Evolutionary conservation across 2,329 filamentous ascomycete genomes (phyloP), one percentile per base, ranked within the genome.

Genomic region (Dothidotthia symphoricarpi): DNA sequence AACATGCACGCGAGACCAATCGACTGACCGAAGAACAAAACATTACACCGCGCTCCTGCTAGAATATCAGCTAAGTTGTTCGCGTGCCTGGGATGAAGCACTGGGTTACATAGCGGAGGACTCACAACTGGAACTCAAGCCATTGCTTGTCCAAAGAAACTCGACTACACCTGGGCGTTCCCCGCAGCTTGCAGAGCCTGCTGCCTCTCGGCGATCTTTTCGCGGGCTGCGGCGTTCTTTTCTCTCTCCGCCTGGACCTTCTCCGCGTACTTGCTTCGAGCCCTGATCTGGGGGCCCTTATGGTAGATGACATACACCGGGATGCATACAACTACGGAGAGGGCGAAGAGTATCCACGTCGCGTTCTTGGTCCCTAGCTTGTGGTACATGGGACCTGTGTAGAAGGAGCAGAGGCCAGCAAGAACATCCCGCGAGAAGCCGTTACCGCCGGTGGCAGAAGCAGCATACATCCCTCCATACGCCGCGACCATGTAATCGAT

Each of bases 401-500:
- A 64, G 35, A 87, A 74, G 0, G 84, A 85, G 7, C 85, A 76
- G 4, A 87, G 72, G 60, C 85, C 85, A 3, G 85, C 85, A 0
- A 88, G 69, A 59, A 88, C 82, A 57, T 89, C 85, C 47, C 85
- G 75, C 2, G 82, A 75, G 71, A 85, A 88, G 1, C 84, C 85
- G 45, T 89, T 88, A 11, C 85, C 85, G 28, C 85, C 85, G 0
- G 85, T 88, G 0, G 85, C 85, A 0, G 83, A 87, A 1, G 85
- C 85, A 4, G 83, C 79, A 61, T 86, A 88, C 27, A 45, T 50
- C 0, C 80, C 80, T 0, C 85, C 85, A 49, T 88, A 85, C 0
- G 83, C 80, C 28, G 81, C 82, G 11, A 87, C 77, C 81, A 88
- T 87, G 69, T 88, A 88, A 61, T 88, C 83, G 43, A 87, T 85